Conservation (phyloP, 768 basidiomycete genomes). For the Podaxis mareebaensis region DNA sequence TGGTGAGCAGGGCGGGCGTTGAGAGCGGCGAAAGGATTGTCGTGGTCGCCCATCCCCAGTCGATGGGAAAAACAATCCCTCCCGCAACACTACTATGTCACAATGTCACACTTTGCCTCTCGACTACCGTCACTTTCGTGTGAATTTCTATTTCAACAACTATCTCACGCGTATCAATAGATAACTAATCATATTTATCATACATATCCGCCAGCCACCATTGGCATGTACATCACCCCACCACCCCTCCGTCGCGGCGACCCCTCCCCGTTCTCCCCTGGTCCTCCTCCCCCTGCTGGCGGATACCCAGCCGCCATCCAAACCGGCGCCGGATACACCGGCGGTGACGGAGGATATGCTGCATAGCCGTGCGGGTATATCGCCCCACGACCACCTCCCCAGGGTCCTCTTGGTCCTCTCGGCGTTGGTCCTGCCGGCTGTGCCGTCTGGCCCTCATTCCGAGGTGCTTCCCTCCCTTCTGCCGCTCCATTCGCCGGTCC, state of each 20-base stretch:
- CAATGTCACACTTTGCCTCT: neutral
- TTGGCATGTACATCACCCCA: slow-evolving; percentile 10
- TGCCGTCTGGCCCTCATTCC: neutral
- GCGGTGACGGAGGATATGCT: slow-evolving; percentile 1
- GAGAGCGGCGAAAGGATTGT: neutral
- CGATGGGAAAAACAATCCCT: neutral
- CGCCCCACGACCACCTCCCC: neutral
- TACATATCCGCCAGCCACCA: neutral
- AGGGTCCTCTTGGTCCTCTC: neutral
- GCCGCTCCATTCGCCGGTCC: neutral
- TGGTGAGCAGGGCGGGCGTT: neutral
- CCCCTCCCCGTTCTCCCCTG: neutral
- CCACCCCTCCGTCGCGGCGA: neutral
- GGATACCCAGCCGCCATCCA: neutral
- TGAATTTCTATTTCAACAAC: neutral
- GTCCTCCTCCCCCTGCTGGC: neutral
- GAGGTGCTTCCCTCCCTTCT: neutral
- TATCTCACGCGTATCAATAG: neutral
- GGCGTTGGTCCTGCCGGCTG: neutral
- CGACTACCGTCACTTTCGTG: neutral
- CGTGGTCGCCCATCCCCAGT: neutral
- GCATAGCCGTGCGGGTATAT: slow-evolving; percentile 8
- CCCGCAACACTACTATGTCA: neutral
- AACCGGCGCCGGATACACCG: slow-evolving; percentile 1
- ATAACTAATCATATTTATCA: neutral